Conservation (phyloP, 2,329 filamentous ascomycete species). For the Sporothrix luriei region DNA sequence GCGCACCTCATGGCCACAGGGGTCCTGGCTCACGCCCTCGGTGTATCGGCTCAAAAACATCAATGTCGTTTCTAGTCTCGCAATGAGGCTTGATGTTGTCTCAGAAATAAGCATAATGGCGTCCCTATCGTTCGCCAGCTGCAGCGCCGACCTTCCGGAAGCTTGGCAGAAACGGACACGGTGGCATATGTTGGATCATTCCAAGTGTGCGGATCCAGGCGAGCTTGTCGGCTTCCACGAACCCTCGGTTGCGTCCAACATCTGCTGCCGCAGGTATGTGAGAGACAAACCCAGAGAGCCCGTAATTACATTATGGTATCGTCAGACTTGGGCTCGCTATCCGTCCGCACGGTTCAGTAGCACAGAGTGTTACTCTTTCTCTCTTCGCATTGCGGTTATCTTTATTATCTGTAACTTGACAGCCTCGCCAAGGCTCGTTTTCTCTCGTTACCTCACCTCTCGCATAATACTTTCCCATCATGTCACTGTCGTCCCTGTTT, state of each 20-base stretch:
- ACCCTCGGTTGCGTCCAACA: too few species aligned
- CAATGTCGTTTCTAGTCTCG: neutral
- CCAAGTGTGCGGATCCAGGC: neutral
- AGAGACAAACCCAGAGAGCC: too few species aligned
- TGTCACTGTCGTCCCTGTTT: neutral
- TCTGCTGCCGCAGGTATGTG: too few species aligned
- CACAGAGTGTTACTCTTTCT: too few species aligned
- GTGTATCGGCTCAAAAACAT: neutral
- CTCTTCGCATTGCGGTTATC: too few species aligned
- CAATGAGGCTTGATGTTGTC: neutral
- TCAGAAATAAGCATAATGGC: constrained; percentile 6
- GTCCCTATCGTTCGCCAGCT: neutral
- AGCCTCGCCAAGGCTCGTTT: too few species aligned
- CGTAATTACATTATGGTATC: too few species aligned
- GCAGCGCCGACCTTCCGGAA: neutral
- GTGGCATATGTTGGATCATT: neutral
- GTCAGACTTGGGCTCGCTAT: too few species aligned
- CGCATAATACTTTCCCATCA: neutral
- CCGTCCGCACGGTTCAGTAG: too few species aligned
- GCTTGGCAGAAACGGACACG: constrained; percentile 2
- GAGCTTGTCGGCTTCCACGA: too few species aligned
- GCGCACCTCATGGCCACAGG: neutral
- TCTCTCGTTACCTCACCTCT: too few species aligned
- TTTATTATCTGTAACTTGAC: too few species aligned
- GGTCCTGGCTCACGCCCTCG: neutral